Evolutionary conservation across 1,284 basidiomycete species (phyloP), one percentile per base, ranked within the genome.

Genomic region (Apiotrichum akiyoshidainum): DNA sequence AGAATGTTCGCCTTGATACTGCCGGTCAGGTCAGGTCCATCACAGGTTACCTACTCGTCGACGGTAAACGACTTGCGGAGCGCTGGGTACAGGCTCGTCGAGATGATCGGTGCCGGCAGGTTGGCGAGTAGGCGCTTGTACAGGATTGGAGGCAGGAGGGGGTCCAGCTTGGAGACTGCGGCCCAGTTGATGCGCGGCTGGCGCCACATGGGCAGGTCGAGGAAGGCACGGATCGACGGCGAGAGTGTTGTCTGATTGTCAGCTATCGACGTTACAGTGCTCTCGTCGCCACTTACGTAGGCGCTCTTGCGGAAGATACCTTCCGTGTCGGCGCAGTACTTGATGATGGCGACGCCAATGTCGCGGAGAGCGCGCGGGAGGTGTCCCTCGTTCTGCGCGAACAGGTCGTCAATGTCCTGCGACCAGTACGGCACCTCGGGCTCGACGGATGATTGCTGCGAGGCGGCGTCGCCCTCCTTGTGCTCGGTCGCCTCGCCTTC

Each of bases 221-320:
- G 63, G 21, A 74, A 48, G 1, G 61, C 57, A 1, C 57, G 44
- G 6, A 75, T 44, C 0, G 65, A 50, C 1, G 57, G 50, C 0
- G 67, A 34, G 9, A 71, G 55, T 1, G 37, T 31, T 2, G 68
- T 62, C 71, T 72, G 46, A 2, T 22, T 45, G 26, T 40, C 22
- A 56, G 50, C 16, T 16, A 39, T n/a, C n/a, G n/a, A 9, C 22
- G 41, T n/a, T n/a, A 4, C 13, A 19, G 31, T 11, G 21, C 2
- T 14, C 11, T n/a, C 21, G 17, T 5, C 13, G 14, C 4, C 12
- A 65, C 70, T 61, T 58, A 71, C 73, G 46, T 65, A 67, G 2
- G 70, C 60, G 2, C 64, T 55, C 14, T 69, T 59, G 41, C 74
- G 64, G 58, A 75, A 76, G 35, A 74, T 65, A 39, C 74, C 74